These are phyloP conservation scores for Talaromyces stipitatus DNA, from an alignment of 495 filamentous ascomycete species.

Conservation along the genomic window DNA sequence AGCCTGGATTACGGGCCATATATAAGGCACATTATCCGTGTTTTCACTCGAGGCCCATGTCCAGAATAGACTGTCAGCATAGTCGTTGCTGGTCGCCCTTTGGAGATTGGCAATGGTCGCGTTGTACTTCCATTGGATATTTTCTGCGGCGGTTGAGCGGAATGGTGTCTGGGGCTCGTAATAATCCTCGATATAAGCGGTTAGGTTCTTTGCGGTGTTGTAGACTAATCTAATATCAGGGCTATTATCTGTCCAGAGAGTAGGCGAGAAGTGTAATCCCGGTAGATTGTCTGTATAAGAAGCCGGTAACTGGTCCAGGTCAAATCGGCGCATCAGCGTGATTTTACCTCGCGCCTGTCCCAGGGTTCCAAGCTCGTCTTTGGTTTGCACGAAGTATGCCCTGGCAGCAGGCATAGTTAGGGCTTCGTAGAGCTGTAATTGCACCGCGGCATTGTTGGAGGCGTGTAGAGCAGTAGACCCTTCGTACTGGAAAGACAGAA, in stretches of 20 bases:
- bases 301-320: constrained; percentile 23
- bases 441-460: constrained; percentile 30
- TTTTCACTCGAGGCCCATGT: constrained; percentile 41
- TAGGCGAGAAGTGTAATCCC: constrained; percentile 33
- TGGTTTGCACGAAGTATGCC: constrained; percentile 30
- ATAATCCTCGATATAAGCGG: constrained; percentile 38
- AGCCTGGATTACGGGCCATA: constrained; percentile 41
- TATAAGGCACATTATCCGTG: constrained; percentile 28
- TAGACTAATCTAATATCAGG: constrained; percentile 27
- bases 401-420: constrained; percentile 25
- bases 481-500: constrained; percentile 36
- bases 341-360: constrained; percentile 36
- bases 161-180: constrained; percentile 22
- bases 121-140: constrained; percentile 36
- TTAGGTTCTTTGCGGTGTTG: constrained; percentile 21
- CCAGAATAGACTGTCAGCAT: constrained; percentile 37
- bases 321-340: constrained; percentile 32
- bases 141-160: constrained; percentile 21
- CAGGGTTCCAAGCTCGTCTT: constrained; percentile 26
- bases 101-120: constrained; percentile 22
- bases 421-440: constrained; percentile 21
- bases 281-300: constrained; percentile 24
- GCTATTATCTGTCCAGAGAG: constrained; percentile 28
- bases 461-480: constrained; percentile 9
- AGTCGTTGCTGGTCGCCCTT: constrained; percentile 17